These are phyloP conservation scores for Vishniacozyma victoriae DNA, from an alignment of 768 basidiomycete genomes.

Conservation along the genomic window DNA sequence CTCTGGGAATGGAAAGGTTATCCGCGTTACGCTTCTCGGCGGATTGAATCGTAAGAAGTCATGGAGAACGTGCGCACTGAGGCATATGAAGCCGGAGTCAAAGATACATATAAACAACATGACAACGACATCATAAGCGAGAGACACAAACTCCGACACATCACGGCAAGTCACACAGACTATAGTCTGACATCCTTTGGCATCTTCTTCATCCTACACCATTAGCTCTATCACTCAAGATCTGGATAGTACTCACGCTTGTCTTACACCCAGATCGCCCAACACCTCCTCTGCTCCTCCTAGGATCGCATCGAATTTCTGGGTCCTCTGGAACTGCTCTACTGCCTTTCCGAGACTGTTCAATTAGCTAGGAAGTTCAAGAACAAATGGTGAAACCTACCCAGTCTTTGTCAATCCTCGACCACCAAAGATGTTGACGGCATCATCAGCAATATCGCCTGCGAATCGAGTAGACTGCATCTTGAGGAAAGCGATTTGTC, in stretches of 20 bases:
- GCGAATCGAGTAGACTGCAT: slow-evolving; percentile 68
- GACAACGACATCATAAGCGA: too few relatives aligned
- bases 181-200: slow-evolving; percentile 38
- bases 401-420: slow-evolving; percentile 75
- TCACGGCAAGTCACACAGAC: too few relatives aligned
- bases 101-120: too few relatives aligned
- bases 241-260: slow-evolving; percentile 33
- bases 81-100: too few relatives aligned
- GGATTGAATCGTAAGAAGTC: too few relatives aligned
- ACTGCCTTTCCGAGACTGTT: slow-evolving; percentile 40
- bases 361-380: not conserved
- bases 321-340: slow-evolving; percentile 44
- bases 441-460: slow-evolving; percentile 74
- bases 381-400: slow-evolving; percentile 49
- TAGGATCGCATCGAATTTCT: slow-evolving; percentile 47
- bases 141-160: too few relatives aligned
- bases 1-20: too few relatives aligned
- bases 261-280: slow-evolving; percentile 45
- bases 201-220: slow-evolving; percentile 38
- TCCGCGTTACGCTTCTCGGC: too few relatives aligned
- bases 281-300: slow-evolving; percentile 42
- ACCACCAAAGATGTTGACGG: slow-evolving; percentile 74
- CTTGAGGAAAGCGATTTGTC: slow-evolving; percentile 76
- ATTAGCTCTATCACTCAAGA: not conserved
- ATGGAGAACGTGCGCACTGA: too few relatives aligned